These are phyloP conservation scores for Daldinia decipiens DNA, from an alignment of 495 filamentous ascomycete genomes.

Conservation along the genomic window DNA sequence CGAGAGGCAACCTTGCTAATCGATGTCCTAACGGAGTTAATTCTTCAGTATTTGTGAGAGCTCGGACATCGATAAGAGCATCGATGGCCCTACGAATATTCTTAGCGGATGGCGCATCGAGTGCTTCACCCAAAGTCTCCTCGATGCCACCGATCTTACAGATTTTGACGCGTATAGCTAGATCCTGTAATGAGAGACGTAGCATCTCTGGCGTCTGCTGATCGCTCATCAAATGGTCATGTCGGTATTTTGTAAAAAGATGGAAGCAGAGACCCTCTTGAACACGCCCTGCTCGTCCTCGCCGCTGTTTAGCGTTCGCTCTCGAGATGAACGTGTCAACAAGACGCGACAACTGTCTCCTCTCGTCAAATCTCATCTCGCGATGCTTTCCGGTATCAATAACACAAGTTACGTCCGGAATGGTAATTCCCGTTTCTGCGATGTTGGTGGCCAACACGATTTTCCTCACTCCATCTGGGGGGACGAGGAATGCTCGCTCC, in stretches of 20 bases:
- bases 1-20: conserved; percentile 86
- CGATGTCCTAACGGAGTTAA: conserved; percentile 88
- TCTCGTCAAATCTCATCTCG: conserved; percentile 95
- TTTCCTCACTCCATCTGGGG: conserved; percentile 82
- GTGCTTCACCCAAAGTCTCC: conserved; percentile 84
- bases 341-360: conserved; percentile 86
- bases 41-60: conserved; percentile 80
- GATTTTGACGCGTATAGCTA: conserved; percentile 95
- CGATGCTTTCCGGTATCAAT: conserved; percentile 95
- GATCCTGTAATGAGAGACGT: conserved; percentile 89
- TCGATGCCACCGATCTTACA: conserved; percentile 94
- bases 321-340: conserved; percentile 93
- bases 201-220: conserved; percentile 97
- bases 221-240: conserved; percentile 81
- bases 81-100: conserved; percentile 94
- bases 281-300: conserved; percentile 94
- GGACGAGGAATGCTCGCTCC: conserved; percentile 87
- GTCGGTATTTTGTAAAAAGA: conserved; percentile 86
- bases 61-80: conserved; percentile 90
- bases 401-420: conserved; percentile 95
- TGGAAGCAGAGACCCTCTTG: conserved; percentile 95
- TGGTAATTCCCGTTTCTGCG: conserved; percentile 96
- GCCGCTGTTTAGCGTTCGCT: conserved; percentile 92
- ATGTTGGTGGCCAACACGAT: conserved; percentile 97
- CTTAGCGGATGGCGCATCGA: conserved; percentile 88